A percentile compares a stretch with the other conserved stretches of the same genome.
These are phyloP conservation scores for Colletotrichum horii DNA, from an alignment of 2,329 filamentous ascomycete genomes.

Conservation along the genomic window DNA sequence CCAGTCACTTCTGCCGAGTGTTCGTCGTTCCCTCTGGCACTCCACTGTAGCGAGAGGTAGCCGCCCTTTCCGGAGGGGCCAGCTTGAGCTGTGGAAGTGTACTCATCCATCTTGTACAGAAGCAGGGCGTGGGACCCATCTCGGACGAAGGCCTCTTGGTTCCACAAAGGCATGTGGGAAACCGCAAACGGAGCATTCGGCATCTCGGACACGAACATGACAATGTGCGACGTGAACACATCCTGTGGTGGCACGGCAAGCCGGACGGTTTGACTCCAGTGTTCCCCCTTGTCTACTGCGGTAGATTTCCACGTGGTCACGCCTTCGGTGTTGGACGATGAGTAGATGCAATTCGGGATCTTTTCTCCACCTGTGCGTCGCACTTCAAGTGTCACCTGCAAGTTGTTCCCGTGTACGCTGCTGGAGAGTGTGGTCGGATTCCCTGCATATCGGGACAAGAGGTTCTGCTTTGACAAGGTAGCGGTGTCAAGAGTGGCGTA, in stretches of 20 bases:
- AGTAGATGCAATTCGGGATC: conserved; percentile 86
- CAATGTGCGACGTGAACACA: conserved; percentile 82
- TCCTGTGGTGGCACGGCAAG: conserved; percentile 80
- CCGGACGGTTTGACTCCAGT: conserved; percentile 88
- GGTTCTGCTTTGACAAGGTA: conserved; percentile 76
- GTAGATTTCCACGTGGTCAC: conserved; percentile 89
- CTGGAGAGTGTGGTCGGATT: conserved; percentile 74
- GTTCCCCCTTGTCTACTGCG: conserved; percentile 77
- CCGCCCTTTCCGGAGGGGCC: conserved; percentile 77
- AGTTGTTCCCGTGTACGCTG: conserved; percentile 69
- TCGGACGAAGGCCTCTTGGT: conserved; percentile 84
- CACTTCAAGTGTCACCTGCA: conserved; percentile 91
- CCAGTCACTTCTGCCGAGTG: conserved; percentile 78
- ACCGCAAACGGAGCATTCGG: conserved; percentile 90
- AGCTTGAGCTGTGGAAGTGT: conserved; percentile 72
- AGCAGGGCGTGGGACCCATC: conserved; percentile 84
- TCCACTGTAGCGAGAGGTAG: conserved; percentile 86
- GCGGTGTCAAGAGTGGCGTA: conserved; percentile 87
- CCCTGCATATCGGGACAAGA: conserved; percentile 71
- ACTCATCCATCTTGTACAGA: conserved; percentile 91
- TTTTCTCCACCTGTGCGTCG: conserved; percentile 78
- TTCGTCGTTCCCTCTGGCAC: conserved; percentile 68
- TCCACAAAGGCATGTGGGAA: conserved; percentile 93
- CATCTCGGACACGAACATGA: conserved; percentile 87
- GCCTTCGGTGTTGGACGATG: conserved; percentile 79